Evolutionary conservation across 768 basidiomycete genomes (phyloP).

Genomic region (Russula abietina): DNA sequence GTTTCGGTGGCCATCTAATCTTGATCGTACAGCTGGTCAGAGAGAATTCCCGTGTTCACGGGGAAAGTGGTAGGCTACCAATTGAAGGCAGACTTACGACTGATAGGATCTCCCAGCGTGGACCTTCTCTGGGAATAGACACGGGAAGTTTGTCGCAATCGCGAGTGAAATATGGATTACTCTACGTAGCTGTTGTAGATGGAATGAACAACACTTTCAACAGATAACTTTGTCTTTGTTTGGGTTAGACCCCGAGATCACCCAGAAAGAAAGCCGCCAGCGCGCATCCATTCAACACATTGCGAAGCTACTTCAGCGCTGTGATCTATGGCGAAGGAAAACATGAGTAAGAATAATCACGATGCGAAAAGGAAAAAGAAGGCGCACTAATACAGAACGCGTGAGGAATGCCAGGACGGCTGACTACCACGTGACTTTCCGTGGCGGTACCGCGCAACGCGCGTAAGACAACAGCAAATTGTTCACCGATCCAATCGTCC

Average conservation of each 20-base stretch:
- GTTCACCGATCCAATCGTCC: slow-evolving; percentile 66
- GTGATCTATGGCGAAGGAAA: slow-evolving; percentile 29
- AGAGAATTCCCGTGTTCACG: too few relatives aligned
- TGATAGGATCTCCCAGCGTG: too few relatives aligned
- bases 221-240: too few relatives aligned
- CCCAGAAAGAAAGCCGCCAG: slow-evolving; percentile 16
- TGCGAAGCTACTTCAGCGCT: slow-evolving; percentile 44
- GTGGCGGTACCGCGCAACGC: slow-evolving; percentile 36
- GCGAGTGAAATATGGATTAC: too few relatives aligned
- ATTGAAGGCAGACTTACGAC: too few relatives aligned
- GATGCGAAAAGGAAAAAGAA: background rate
- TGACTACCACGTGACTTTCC: slow-evolving; percentile 40
- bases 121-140: too few relatives aligned
- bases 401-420: slow-evolving; percentile 26
- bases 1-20: too few relatives aligned
- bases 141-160: too few relatives aligned
- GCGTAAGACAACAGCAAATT: slow-evolving; percentile 38
- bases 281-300: slow-evolving; percentile 42
- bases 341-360: background rate
- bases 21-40: too few relatives aligned
- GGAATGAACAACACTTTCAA: background rate
- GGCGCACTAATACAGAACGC: slow-evolving; percentile 9
- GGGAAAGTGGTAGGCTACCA: too few relatives aligned
- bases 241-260: background rate
- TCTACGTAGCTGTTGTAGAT: background rate